Base-by-base conservation (phyloP, 768 basidiomycete genomes). In the Xerocomellus dryophilus region DNA sequence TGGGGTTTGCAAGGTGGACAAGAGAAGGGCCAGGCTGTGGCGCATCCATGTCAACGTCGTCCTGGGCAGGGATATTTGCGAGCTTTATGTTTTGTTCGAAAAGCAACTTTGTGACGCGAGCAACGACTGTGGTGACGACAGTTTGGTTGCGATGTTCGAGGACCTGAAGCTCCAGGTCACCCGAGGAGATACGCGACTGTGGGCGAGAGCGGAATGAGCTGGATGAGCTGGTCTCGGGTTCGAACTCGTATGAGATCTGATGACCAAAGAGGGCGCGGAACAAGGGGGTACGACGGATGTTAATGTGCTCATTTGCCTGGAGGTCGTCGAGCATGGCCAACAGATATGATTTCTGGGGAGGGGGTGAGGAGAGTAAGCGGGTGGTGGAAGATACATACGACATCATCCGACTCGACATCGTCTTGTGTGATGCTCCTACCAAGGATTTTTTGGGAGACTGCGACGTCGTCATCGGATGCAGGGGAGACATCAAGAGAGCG, bases 91-190 rank as follows among this genome's bases (percentile, higher is more conserved):
- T 72, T 35, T 75, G 73, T 25, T 74, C 69, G 51, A 83, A 81
- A 14, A 84, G 71, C 25, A 77, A 61, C 29, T 74, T 63, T 5
- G 81, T 70, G 27, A 84, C 73, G 1, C 68, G 66, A n/a, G 70
- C 72, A 17, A 84, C 77, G 31, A 72, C 62, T 0, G 81, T 73
- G 5, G 81, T 83, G 17, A 81, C 74, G 8, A 72, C 67, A 4
- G 76, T 76, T 20, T 48, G 44, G 39, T 71, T 71, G 40, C 65
- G 66, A 44, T 75, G 68, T 42, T 73, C 71, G 58, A 68, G 76
- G 70, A 62, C 71, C 32, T 54, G 63, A 53, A 63, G 72, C 56
- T 69, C 73, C 12, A 58, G 55, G 31, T 58, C 46, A 46, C 38
- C 32, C 7, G 56, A 43, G 5, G 58, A 49, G 6, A 39, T 18